A percentile compares a stretch with the other conserved stretches of the same genome.
phyloP scores from a whole-genome alignment of 306 rosid species.

The cucumber (Cucumis sativus) region DNA sequence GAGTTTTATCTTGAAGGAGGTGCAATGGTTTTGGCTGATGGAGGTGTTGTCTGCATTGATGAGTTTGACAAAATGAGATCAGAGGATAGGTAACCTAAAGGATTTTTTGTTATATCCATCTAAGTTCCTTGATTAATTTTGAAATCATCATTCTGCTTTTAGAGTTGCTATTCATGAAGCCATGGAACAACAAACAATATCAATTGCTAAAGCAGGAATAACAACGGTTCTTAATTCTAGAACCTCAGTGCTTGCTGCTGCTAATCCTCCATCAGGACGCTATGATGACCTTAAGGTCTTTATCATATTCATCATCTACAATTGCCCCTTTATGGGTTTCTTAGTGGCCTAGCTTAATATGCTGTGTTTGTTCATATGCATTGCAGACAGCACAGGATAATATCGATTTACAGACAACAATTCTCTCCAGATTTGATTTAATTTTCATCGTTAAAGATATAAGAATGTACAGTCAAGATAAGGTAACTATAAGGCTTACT shows the following conservation, averaged over 20 bases:
- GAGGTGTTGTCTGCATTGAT: constrained; percentile 96
- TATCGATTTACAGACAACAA: constrained; percentile 96
- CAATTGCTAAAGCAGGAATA: constrained; percentile 98
- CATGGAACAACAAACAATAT: constrained; percentile 98
- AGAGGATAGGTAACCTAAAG: constrained; percentile 67
- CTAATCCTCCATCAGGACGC: constrained; percentile 99
- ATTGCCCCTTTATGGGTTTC: not conserved
- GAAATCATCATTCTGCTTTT: constrained; percentile 7
- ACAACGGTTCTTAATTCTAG: constrained; percentile 97
- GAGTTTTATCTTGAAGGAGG: constrained; percentile 99
- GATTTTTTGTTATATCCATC: constrained; percentile 8
- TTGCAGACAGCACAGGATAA: constrained; percentile 96
- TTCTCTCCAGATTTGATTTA: constrained; percentile 93
- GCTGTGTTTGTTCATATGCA: not conserved
- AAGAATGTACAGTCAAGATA: constrained; percentile 89
- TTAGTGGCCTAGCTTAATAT: not conserved
- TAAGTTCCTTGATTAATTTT: not conserved
- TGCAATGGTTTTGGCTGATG: constrained; percentile 99
- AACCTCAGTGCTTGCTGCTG: constrained; percentile 99
- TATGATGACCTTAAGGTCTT: constrained; percentile 95
- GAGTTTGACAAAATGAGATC: constrained; percentile 99
- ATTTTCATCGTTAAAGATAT: constrained; percentile 94
- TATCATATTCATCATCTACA: not conserved
- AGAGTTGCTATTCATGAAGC: constrained; percentile 99
- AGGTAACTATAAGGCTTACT: constrained; percentile 39